Conservation (phyloP, 1,284 basidiomycete species). For the Fistulinella staudtii region DNA sequence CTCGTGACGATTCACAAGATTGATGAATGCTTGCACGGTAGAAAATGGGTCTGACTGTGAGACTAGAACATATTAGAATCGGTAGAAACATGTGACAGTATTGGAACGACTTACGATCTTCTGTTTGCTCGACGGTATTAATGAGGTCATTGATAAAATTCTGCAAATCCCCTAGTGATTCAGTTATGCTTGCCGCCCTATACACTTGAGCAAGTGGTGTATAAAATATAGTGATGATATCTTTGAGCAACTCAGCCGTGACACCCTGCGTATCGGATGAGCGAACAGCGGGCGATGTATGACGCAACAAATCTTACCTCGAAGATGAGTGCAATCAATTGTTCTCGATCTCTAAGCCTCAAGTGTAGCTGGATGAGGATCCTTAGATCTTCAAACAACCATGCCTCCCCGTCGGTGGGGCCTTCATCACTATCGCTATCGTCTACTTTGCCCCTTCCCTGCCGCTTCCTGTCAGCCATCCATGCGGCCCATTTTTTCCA, state of each 20-base stretch:
- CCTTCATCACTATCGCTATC: constrained; percentile 86
- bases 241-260: constrained; percentile 93
- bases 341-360: constrained; percentile 84
- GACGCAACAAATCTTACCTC: constrained; percentile 54
- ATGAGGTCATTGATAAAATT: constrained; percentile 96
- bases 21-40: constrained; percentile 93
- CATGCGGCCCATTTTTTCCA: constrained; percentile 78
- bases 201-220: constrained; percentile 97
- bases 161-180: constrained; percentile 90
- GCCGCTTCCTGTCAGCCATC: constrained; percentile 53
- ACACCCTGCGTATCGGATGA: constrained; percentile 58
- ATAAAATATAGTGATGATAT: constrained; percentile 99
- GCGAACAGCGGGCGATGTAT: constrained; percentile 1
- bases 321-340: constrained; percentile 90
- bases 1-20: constrained; percentile 92
- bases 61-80: constrained; percentile 43
- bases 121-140: constrained; percentile 87
- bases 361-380: constrained; percentile 77
- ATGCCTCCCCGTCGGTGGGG: constrained; percentile 88
- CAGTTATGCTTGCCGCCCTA: constrained; percentile 94
- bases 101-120: constrained; percentile 66
- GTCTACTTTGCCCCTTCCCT: constrained; percentile 54
- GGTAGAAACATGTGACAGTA: background rate
- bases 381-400: constrained; percentile 89
- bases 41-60: constrained; percentile 79